Conservation (phyloP, 2,329 filamentous ascomycete species). For the Lomentospora prolificans region DNA sequence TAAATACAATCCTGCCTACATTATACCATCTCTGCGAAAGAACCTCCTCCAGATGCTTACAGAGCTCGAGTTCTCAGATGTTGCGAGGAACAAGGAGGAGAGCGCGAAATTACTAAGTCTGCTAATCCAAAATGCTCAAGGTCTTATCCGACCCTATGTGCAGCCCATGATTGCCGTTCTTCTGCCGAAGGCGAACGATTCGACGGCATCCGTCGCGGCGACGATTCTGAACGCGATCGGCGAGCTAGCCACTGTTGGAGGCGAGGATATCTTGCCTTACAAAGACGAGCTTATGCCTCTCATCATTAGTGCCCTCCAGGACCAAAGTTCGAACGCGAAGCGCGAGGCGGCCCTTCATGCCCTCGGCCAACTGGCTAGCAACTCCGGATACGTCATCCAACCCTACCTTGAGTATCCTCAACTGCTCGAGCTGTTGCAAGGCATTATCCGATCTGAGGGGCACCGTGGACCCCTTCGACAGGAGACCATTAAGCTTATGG, state of each 20-base stretch:
- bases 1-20: slow-evolving; percentile 86
- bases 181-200: slow-evolving; percentile 82
- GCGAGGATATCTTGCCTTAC: slow-evolving; percentile 87
- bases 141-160: slow-evolving; percentile 90
- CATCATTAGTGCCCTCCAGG: slow-evolving; percentile 87
- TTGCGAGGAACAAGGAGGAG: slow-evolving; percentile 89
- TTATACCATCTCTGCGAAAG: slow-evolving; percentile 91
- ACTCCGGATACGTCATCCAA: slow-evolving; percentile 94
- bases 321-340: slow-evolving; percentile 83
- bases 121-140: slow-evolving; percentile 85
- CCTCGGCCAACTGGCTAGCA: slow-evolving; percentile 84
- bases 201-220: slow-evolving; percentile 78
- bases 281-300: slow-evolving; percentile 90
- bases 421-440: slow-evolving; percentile 82
- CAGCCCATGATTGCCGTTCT: slow-evolving; percentile 92
- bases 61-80: slow-evolving; percentile 92
- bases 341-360: slow-evolving; percentile 85
- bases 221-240: slow-evolving; percentile 94
- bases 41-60: slow-evolving; percentile 93
- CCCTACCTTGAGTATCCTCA: slow-evolving; percentile 94
- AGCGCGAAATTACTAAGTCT: slow-evolving; percentile 88
- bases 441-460: slow-evolving; percentile 83
- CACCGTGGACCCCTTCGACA: slow-evolving; percentile 76
- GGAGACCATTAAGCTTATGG: slow-evolving; percentile 93
- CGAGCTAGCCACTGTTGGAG: slow-evolving; percentile 86